These are phyloP conservation scores for Melampsora americana DNA, from an alignment of 1,284 basidiomycete genomes.

Conservation along the genomic window DNA sequence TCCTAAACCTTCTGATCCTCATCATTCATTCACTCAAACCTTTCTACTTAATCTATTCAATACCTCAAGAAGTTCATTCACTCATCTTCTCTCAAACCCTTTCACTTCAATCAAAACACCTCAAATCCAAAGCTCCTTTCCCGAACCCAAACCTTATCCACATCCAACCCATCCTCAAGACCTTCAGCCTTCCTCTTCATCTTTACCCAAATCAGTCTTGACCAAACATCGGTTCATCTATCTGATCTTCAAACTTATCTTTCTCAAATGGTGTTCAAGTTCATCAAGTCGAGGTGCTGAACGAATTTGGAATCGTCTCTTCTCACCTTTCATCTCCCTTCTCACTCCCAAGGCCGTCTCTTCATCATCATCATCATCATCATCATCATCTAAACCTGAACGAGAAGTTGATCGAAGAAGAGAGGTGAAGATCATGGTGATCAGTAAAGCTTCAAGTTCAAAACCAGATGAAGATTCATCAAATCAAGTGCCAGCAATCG, in stretches of 20 bases:
- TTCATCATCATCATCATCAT: no score
- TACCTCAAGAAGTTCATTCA: no score
- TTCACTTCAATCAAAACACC: not conserved
- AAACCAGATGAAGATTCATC: not conserved
- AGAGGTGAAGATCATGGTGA: not conserved
- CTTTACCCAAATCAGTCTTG: not conserved
- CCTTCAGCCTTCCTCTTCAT: not conserved
- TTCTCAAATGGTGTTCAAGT: constrained; percentile 2
- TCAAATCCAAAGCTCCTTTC: not conserved
- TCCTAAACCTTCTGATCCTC: not conserved
- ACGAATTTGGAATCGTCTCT: not conserved
- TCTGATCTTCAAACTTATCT: not conserved
- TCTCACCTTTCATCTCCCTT: not conserved
- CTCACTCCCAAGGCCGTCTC: not conserved
- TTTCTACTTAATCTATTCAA: no score
- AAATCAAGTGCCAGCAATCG: not conserved
- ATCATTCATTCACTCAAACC: not conserved
- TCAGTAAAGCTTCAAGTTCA: not conserved
- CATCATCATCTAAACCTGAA: not conserved
- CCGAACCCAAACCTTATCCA: not conserved
- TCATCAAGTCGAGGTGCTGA: not conserved
- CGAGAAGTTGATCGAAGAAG: not conserved
- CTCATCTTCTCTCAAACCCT: not conserved
- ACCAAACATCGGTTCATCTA: not conserved
- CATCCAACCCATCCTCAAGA: not conserved